Evolutionary conservation across 164 flowering plant species (phyloP).

Genomic region (Chloranthus sessilifolius): DNA sequence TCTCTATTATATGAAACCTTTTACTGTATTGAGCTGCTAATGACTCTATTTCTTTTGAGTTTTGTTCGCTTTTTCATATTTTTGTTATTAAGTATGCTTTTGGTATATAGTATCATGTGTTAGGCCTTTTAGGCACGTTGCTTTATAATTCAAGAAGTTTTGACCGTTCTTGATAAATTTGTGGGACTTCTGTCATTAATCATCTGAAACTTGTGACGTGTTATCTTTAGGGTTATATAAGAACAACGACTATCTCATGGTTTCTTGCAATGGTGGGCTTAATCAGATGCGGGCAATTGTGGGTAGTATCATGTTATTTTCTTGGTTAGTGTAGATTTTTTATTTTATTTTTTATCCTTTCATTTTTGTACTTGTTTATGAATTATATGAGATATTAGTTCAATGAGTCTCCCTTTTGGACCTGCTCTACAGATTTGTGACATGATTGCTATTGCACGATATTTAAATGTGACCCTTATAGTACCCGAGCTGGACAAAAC

Average conservation of each 20-base stretch:
- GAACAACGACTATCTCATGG: conserved; percentile 92
- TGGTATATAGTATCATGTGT: no score
- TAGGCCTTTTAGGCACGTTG: no score
- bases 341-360: background rate
- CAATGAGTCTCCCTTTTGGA: background rate
- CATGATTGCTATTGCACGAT: conserved; percentile 93
- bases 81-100: no score
- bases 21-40: no score
- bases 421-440: conserved; percentile 72
- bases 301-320: conserved; percentile 21
- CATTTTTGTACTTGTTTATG: background rate
- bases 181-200: no score
- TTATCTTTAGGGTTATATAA: conserved; percentile 61
- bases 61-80: no score
- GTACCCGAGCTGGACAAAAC: conserved; percentile 95
- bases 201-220: conserved; percentile 9
- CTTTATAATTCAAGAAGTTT: no score
- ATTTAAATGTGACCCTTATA: conserved; percentile 78
- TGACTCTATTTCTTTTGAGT: no score
- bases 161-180: no score
- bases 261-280: conserved; percentile 92
- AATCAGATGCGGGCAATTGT: conserved; percentile 96
- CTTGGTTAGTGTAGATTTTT: no score
- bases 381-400: background rate
- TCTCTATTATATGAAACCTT: no score